Evolutionary conservation across 768 basidiomycete species (phyloP).

Genomic region (Cystofilobasidium macerans): DNA sequence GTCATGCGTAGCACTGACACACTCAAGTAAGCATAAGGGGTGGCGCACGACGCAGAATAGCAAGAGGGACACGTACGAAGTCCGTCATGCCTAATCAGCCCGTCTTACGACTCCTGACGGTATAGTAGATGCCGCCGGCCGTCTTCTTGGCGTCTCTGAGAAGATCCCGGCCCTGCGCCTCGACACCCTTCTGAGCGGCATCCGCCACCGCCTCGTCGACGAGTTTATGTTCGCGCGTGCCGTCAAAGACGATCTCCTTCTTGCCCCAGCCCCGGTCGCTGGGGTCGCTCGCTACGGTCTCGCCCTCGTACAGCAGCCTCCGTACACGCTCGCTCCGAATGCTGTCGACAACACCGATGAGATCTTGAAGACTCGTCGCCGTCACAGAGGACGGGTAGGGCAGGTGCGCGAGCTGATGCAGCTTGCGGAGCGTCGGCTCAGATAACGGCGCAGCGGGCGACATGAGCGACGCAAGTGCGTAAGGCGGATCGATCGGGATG

Average conservation of each 20-base stretch:
- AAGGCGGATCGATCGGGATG: neutral
- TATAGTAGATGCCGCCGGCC: neutral
- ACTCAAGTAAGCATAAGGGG: too few relatives aligned
- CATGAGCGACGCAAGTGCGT: neutral
- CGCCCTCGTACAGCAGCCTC: neutral
- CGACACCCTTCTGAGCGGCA: neutral
- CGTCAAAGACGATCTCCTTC: slow-evolving; percentile 5
- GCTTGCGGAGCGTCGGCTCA: slow-evolving; percentile 1
- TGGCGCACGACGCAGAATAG: too few relatives aligned
- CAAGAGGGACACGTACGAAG: too few relatives aligned
- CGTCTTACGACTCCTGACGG: neutral
- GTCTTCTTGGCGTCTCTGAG: neutral
- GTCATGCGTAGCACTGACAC: too few relatives aligned
- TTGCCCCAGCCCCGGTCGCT: neutral
- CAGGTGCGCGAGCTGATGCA: slow-evolving; percentile 3
- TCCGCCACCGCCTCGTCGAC: neutral
- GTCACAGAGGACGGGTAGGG: neutral
- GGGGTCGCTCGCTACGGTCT: neutral
- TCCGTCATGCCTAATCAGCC: too few relatives aligned
- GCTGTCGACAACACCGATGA: slow-evolving; percentile 1
- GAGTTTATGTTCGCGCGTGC: neutral
- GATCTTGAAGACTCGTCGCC: neutral
- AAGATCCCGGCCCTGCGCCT: neutral
- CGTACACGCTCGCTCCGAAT: slow-evolving; percentile 1
- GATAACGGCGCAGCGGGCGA: neutral